phyloP scores from a whole-genome alignment of 139 green algal species.

The Chlamydomonas sp. region DNA sequence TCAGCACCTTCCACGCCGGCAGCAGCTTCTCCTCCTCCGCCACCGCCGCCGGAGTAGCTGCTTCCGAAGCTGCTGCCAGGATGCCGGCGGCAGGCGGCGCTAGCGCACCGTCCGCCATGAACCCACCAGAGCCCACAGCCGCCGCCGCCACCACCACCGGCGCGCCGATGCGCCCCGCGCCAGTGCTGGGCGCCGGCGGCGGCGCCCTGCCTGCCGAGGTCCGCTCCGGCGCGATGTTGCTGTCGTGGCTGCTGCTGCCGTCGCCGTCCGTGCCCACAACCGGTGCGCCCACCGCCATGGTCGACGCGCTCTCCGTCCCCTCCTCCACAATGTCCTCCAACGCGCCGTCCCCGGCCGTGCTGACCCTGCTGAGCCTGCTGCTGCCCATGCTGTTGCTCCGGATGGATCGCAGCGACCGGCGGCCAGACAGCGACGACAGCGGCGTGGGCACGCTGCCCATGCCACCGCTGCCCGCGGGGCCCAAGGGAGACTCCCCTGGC shows the following conservation, averaged over 20 bases:
- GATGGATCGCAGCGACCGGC: neutral
- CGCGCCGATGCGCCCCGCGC: conserved; percentile 13
- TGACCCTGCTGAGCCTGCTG: conserved; percentile 12
- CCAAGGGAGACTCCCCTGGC: too few relatives aligned
- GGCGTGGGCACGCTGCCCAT: neutral
- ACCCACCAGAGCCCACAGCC: neutral
- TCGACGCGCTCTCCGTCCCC: neutral
- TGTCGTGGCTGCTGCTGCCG: neutral
- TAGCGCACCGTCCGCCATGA: neutral
- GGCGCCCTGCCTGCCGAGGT: neutral
- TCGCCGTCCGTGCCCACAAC: neutral
- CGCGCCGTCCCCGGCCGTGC: neutral
- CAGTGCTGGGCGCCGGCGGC: conserved; percentile 4
- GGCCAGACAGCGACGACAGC: neutral
- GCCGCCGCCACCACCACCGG: neutral
- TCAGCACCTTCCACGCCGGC: conserved; percentile 33
- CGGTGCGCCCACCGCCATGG: neutral
- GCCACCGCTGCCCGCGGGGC: neutral
- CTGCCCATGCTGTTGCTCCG: conserved; percentile 28
- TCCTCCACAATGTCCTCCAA: conserved; percentile 29
- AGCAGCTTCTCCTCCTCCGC: conserved; percentile 2
- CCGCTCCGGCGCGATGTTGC: neutral
- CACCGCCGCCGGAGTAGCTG: neutral
- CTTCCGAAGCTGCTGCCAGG: too few relatives aligned
- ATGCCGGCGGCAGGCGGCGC: neutral